phyloP scores from a whole-genome alignment of 805 yeast species.

The Saccharomycopsis sp. region DNA sequence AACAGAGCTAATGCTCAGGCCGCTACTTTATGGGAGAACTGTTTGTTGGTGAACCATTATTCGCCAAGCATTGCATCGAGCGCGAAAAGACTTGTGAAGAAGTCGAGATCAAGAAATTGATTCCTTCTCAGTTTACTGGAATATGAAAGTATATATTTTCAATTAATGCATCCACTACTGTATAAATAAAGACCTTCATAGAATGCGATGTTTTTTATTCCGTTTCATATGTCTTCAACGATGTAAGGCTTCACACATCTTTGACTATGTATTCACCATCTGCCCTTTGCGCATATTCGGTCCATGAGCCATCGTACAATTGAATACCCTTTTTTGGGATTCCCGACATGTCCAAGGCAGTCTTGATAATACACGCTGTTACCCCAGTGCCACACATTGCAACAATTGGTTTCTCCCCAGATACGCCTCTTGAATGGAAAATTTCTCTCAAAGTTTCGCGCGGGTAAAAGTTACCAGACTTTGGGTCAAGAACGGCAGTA shows the following conservation, averaged over 20 bases:
- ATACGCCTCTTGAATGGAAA: slow-evolving; percentile 35
- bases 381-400: slow-evolving; percentile 97
- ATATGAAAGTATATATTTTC: too few species aligned
- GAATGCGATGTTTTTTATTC: background rate
- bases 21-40: slow-evolving; percentile 86
- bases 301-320: slow-evolving; percentile 85
- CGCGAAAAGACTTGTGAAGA: slow-evolving; percentile 32
- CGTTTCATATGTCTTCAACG: too few species aligned
- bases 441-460: slow-evolving; percentile 39
- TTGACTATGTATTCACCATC: slow-evolving; percentile 22
- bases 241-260: too few species aligned
- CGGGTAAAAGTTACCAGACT: slow-evolving; percentile 41
- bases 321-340: slow-evolving; percentile 39
- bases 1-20: slow-evolving; percentile 81
- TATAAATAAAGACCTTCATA: too few species aligned
- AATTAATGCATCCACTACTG: too few species aligned
- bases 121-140: background rate
- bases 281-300: slow-evolving; percentile 80
- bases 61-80: slow-evolving; percentile 76
- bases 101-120: slow-evolving; percentile 23
- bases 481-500: slow-evolving; percentile 46
- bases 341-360: slow-evolving; percentile 59
- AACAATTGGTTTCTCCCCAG: slow-evolving; percentile 56
- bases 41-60: slow-evolving; percentile 73
- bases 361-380: slow-evolving; percentile 79